phyloP scores from a whole-genome alignment of 2,329 filamentous ascomycete genomes.

The Xylaria hypoxylon region DNA sequence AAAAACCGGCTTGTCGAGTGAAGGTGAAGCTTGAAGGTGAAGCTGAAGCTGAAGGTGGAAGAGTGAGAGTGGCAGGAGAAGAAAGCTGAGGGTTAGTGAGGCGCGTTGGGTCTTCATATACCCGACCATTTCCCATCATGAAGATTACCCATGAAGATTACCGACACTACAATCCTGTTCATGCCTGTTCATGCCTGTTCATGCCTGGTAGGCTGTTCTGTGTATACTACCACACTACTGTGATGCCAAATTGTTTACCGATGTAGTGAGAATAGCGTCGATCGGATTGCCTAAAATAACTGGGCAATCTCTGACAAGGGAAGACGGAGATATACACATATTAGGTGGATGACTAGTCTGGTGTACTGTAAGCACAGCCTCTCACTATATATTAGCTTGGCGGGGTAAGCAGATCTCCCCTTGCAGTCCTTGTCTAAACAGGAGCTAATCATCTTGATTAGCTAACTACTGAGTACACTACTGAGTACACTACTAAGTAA shows the following conservation, averaged over 20 bases:
- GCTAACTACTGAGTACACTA: too few relatives aligned
- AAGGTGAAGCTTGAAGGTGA: not conserved
- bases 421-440: too few relatives aligned
- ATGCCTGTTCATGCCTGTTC: too few relatives aligned
- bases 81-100: not conserved
- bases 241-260: not conserved
- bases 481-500: too few relatives aligned
- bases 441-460: too few relatives aligned
- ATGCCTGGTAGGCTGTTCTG: not conserved
- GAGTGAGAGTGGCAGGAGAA: too few relatives aligned
- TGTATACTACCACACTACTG: not conserved
- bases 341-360: too few relatives aligned
- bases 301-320: not conserved
- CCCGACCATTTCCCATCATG: not conserved
- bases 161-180: not conserved
- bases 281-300: not conserved
- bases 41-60: too few relatives aligned
- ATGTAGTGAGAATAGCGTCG: not conserved
- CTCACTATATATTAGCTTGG: conserved; percentile 2
- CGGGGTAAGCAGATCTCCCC: not conserved
- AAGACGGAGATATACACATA: not conserved
- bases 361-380: conserved; percentile 1
- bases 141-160: not conserved
- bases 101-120: conserved; percentile 20
- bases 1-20: not conserved